Evolutionary conservation across 805 yeast species (phyloP).

Genomic region (Sugiyamaella lignohabitans): DNA sequence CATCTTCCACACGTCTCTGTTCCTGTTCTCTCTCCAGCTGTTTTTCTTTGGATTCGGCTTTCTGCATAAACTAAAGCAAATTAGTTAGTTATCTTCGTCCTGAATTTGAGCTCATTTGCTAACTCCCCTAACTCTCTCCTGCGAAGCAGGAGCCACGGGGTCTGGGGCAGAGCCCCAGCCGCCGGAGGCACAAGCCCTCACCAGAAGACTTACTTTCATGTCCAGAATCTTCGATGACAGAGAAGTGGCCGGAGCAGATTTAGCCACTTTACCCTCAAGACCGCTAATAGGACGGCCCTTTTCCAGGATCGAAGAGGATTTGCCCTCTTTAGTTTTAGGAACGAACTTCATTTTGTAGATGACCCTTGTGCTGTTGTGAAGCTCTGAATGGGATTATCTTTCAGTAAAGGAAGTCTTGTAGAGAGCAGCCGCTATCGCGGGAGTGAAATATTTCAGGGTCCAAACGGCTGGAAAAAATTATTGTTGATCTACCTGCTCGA

Average conservation of each 20-base stretch:
- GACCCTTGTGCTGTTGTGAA: too few species aligned
- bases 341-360: too few species aligned
- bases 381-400: too few species aligned
- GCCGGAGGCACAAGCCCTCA: slow-evolving; percentile 27
- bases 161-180: background rate
- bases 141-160: background rate
- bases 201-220: slow-evolving; percentile 86
- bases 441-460: too few species aligned
- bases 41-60: slow-evolving; percentile 27
- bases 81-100: background rate
- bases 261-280: slow-evolving; percentile 10
- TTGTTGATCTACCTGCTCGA: too few species aligned
- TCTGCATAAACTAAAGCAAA: slow-evolving; percentile 24
- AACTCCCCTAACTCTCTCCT: slow-evolving; percentile 15
- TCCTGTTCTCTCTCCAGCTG: slow-evolving; percentile 27
- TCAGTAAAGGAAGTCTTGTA: too few species aligned
- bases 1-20: slow-evolving; percentile 23
- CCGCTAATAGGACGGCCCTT: slow-evolving; percentile 6
- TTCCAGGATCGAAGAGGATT: too few species aligned
- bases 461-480: too few species aligned
- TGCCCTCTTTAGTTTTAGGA: too few species aligned
- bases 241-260: slow-evolving; percentile 27
- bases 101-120: too few species aligned
- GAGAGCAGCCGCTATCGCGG: too few species aligned
- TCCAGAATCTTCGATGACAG: slow-evolving; percentile 68